Evolutionary conservation across 23 red algal genomes (phyloP), one percentile per base, ranked within the genome.

Genomic region (Porphyridium purpureum): DNA sequence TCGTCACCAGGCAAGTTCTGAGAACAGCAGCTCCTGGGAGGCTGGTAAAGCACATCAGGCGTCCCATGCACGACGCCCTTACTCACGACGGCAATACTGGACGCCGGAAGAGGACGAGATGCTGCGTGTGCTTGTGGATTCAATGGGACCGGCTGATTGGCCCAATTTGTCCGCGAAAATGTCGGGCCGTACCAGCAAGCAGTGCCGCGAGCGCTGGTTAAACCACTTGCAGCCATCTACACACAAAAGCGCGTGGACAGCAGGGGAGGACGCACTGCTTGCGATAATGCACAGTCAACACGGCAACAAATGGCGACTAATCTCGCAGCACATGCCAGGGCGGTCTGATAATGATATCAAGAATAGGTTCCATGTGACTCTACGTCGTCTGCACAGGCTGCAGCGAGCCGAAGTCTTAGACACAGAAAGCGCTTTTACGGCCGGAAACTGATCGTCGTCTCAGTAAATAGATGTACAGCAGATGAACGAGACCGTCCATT

Each of bases 171-270:
- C 87, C 30, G 73, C 69, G 9, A 54, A 72, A 26, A 31, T 98
- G 47, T 64, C 55, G 3, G 90, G 90, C 14, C 53, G 90, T 23
- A 81, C 78, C 14, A 80, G 81, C 28, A 86, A 86, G 48, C 90
- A 98, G 49, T 98, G 90, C 47, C 62, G 90, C 7, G 90, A 98
- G 68, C 72, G 90, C 3, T 98, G 90, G 90, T 72, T 85, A 21
- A 83, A 98, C 50, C 80, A 86, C 59, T 57, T 98, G 6, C 71
- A 80, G 33, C 90, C 90, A 29, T 49, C 47, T 3, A 74, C 86
- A 47, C 62, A 82, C 54, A 86, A 86, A 70, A 24, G 63, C 40
- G 75, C 90, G 35, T 98, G 90, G 90, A 81, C 90, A 24, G 62
- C 66, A 19, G 72, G 67, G 31, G 90, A 98, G 69, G 90, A 98